Evolutionary conservation across 768 basidiomycete genomes (phyloP).

Genomic region (Albatrellus ellisii): DNA sequence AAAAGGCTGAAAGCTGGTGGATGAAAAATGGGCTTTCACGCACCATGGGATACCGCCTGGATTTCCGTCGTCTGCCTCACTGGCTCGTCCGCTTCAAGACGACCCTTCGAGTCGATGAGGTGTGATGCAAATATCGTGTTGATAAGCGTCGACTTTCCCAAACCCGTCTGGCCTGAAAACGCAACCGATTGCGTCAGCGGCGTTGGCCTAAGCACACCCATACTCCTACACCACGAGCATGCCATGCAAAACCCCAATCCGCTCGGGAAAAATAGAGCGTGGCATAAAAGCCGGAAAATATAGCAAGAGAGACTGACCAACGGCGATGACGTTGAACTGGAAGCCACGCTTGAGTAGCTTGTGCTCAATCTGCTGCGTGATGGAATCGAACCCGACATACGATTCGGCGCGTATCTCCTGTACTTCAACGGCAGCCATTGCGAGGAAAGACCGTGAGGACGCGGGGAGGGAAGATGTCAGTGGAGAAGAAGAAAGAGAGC

Average conservation of each 20-base stretch:
- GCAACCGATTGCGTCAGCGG: neutral
- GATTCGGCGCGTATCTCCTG: constrained; percentile 84
- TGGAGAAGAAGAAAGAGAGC: neutral
- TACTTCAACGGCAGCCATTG: constrained; percentile 12
- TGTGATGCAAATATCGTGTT: constrained; percentile 99
- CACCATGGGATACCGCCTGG: constrained; percentile 88
- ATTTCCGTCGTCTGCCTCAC: constrained; percentile 96
- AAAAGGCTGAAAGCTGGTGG: neutral
- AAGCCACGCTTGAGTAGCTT: constrained; percentile 98
- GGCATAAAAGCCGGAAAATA: neutral
- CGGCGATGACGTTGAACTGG: constrained; percentile 98
- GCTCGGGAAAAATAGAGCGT: no score
- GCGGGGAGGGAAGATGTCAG: neutral
- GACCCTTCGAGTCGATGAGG: constrained; percentile 95
- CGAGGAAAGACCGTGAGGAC: constrained; percentile 4
- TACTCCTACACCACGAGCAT: no score
- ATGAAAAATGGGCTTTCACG: constrained; percentile 17
- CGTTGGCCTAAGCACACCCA: neutral
- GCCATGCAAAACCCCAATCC: no score
- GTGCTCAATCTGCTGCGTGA: constrained; percentile 96
- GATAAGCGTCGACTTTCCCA: constrained; percentile 97
- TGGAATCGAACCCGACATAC: constrained; percentile 97
- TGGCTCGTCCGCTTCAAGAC: constrained; percentile 75
- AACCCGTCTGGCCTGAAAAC: constrained; percentile 81
- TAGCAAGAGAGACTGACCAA: constrained; percentile 44